Evolutionary conservation across 495 filamentous ascomycete genomes (phyloP).

Genomic region (Clohesyomyces aquaticus): DNA sequence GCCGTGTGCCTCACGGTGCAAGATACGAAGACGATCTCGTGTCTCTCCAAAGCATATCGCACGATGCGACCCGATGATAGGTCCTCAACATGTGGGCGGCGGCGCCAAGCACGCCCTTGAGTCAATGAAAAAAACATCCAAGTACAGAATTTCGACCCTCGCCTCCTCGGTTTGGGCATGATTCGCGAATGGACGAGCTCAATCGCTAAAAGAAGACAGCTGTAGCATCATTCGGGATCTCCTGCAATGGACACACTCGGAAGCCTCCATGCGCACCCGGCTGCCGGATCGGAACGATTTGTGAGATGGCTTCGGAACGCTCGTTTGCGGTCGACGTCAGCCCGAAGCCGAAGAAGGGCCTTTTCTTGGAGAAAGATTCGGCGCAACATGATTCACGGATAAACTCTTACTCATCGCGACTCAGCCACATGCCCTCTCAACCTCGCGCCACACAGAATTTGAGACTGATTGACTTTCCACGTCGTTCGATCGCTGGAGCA

Average conservation of each 20-base stretch:
- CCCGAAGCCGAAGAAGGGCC: background rate
- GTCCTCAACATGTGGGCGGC: too few relatives aligned
- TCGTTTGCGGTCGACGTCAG: background rate
- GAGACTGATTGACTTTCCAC: too few relatives aligned
- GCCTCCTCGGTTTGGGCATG: background rate
- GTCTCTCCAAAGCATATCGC: background rate
- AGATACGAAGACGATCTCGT: background rate
- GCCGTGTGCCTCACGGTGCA: background rate
- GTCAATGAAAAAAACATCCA: background rate
- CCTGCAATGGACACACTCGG: too few relatives aligned
- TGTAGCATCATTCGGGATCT: too few relatives aligned
- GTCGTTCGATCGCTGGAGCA: too few relatives aligned
- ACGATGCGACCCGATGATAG: background rate
- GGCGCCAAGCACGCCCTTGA: background rate
- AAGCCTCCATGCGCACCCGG: too few relatives aligned
- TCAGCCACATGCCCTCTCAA: background rate
- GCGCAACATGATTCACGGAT: slow-evolving; percentile 17
- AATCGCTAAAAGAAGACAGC: slow-evolving; percentile 1
- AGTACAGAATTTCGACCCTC: background rate
- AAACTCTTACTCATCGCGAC: slow-evolving; percentile 15
- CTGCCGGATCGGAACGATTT: too few relatives aligned
- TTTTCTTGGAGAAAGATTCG: slow-evolving; percentile 4
- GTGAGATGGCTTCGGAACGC: background rate
- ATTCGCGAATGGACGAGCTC: too few relatives aligned
- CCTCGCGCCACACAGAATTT: background rate